phyloP scores from a whole-genome alignment of 1,284 basidiomycete species.

The Sanghuangporus weigelae region DNA sequence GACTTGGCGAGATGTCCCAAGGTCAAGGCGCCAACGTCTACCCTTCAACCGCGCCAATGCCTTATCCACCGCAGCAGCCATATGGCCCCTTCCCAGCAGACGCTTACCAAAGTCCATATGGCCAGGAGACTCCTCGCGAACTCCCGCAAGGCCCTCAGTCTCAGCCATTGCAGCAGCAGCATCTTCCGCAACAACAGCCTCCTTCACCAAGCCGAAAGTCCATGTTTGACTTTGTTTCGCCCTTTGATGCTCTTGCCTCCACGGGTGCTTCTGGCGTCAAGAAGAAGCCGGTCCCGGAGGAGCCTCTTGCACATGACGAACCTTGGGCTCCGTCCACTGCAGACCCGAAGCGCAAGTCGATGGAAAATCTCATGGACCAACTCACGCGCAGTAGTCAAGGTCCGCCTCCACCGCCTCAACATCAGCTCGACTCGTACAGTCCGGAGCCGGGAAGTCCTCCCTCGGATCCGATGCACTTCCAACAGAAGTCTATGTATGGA shows the following conservation, averaged over 20 bases:
- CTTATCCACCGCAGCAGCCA: constrained; percentile 14
- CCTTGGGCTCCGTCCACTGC: constrained; percentile 44
- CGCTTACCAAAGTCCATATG: constrained; percentile 28
- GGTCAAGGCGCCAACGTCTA: constrained; percentile 11
- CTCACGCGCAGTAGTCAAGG: constrained; percentile 48
- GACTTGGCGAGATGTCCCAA: constrained; percentile 15
- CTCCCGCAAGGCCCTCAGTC: constrained; percentile 24
- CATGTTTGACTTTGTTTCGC: constrained; percentile 78
- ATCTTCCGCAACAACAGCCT: constrained; percentile 36
- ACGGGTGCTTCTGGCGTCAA: constrained; percentile 40
- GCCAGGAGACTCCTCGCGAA: constrained; percentile 30
- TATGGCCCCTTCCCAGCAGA: constrained; percentile 12
- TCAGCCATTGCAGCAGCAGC: constrained; percentile 23
- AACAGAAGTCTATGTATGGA: constrained; percentile 30
- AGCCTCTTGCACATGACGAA: constrained; percentile 49
- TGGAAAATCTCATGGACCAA: constrained; percentile 72
- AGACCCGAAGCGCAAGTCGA: constrained; percentile 72
- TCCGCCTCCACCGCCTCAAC: constrained; percentile 31
- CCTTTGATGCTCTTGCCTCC: constrained; percentile 67
- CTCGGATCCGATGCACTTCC: constrained; percentile 39
- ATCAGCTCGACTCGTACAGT: constrained; percentile 39
- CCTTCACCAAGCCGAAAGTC: constrained; percentile 69
- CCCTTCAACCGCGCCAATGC: constrained; percentile 13
- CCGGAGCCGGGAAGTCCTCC: constrained; percentile 18
- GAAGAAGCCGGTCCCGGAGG: constrained; percentile 49